A percentile compares a stretch with the other conserved stretches of the same genome.
Evolutionary conservation across 2,329 filamentous ascomycete genomes (phyloP).

Genomic region (Fusarium tanahbumbuense): DNA sequence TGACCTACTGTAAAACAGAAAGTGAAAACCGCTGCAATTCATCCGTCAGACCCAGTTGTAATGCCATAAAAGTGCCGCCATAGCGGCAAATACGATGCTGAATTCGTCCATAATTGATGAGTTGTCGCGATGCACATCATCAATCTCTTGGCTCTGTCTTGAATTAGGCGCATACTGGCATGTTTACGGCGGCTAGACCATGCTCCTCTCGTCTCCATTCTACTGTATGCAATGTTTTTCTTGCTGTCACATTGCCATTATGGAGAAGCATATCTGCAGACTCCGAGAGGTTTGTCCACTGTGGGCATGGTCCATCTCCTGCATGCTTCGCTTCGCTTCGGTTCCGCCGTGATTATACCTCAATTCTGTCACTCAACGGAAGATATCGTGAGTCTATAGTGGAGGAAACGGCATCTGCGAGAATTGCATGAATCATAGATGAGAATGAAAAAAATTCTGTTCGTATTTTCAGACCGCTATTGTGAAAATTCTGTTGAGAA

Average conservation of each 20-base stretch:
- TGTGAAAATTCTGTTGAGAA: neutral
- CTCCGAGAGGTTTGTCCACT: conserved; percentile 29
- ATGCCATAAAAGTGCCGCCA: neutral
- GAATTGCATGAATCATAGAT: conserved; percentile 26
- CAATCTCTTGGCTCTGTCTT: conserved; percentile 5
- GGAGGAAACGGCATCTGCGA: conserved; percentile 6
- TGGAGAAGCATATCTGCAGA: conserved; percentile 1
- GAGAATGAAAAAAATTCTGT: neutral
- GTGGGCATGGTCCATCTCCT: conserved; percentile 19
- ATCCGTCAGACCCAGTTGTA: conserved; percentile 1
- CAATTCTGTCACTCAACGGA: conserved; percentile 3
- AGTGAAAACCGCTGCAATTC: neutral
- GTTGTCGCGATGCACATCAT: conserved; percentile 14
- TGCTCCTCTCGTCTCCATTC: conserved; percentile 2
- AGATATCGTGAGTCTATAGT: conserved; percentile 16
- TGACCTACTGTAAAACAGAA: conserved; percentile 27
- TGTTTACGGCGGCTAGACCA: conserved; percentile 17
- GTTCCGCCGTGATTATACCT: conserved; percentile 23
- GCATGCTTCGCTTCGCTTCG: conserved; percentile 23
- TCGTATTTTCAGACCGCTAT: conserved; percentile 6
- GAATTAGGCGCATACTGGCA: conserved; percentile 13
- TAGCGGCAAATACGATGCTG: conserved; percentile 7
- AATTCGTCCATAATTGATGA: conserved; percentile 6
- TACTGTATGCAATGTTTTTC: neutral
- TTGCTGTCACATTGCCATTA: conserved; percentile 22